Conservation (phyloP, 139 green algal genomes). For the Chlorella sp. region DNA sequence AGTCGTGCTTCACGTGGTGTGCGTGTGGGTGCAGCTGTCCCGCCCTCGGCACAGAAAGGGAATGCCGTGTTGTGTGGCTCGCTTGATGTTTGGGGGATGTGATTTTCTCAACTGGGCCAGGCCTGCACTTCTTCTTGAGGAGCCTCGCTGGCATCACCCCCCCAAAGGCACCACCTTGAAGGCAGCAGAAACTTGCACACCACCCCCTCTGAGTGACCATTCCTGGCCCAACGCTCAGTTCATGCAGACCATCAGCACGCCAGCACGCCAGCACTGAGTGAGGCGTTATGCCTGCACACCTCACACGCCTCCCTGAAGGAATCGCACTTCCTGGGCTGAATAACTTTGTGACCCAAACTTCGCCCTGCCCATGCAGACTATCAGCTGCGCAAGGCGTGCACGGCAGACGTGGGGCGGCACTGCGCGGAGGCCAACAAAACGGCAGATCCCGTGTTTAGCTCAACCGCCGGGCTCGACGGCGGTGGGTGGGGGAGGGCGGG, state of each 20-base stretch:
- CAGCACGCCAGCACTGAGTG: too few species aligned
- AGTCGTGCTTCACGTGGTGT: background rate
- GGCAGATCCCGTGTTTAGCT: background rate
- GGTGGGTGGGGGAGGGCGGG: background rate
- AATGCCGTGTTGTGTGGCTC: too few species aligned
- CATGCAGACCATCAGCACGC: too few species aligned
- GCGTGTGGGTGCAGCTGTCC: background rate
- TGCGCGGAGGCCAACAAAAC: background rate
- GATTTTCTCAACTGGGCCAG: too few species aligned
- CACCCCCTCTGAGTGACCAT: background rate
- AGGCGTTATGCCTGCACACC: too few species aligned
- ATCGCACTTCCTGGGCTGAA: too few species aligned
- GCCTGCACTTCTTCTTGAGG: too few species aligned
- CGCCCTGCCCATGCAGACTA: background rate
- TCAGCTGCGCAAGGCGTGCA: constrained; percentile 1
- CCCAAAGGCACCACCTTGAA: background rate
- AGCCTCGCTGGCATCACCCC: too few species aligned
- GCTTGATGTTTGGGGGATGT: too few species aligned
- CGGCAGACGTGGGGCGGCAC: background rate
- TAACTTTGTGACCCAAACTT: background rate
- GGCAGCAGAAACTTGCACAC: background rate
- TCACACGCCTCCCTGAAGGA: too few species aligned
- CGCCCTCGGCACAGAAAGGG: too few species aligned
- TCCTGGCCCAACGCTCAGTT: too few species aligned
- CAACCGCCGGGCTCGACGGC: background rate